These are phyloP conservation scores for Cryptosporidium parvum DNA, from an alignment of 169 alveolate genomes.

Conservation along the genomic window DNA sequence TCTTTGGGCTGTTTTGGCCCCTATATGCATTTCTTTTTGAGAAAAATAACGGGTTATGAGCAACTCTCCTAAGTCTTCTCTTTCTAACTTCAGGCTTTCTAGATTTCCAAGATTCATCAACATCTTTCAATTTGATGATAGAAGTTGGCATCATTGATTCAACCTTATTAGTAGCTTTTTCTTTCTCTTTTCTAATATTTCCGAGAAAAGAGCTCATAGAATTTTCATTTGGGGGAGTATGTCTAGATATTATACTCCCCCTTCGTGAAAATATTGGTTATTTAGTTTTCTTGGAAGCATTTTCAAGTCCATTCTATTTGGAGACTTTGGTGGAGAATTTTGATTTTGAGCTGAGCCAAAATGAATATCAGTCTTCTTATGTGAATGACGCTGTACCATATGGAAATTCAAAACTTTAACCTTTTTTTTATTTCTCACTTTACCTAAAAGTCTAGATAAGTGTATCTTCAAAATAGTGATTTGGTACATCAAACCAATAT, in stretches of 20 bases:
- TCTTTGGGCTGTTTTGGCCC: background rate
- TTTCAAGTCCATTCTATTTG: background rate
- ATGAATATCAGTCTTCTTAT: background rate
- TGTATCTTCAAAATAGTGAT: conserved; percentile 20
- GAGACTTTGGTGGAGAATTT: background rate
- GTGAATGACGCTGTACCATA: conserved; percentile 5
- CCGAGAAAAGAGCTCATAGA: conserved; percentile 10
- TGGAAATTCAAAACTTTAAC: background rate
- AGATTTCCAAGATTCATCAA: background rate
- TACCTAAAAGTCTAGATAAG: background rate
- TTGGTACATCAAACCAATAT: conserved; percentile 11
- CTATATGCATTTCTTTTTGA: background rate
- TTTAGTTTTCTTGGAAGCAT: background rate
- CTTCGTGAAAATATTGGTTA: conserved; percentile 6
- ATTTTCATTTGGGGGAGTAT: conserved; percentile 53
- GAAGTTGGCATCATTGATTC: background rate
- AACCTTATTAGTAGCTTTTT: too few species aligned
- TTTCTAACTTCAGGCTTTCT: background rate
- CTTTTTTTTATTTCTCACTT: background rate
- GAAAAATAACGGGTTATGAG: background rate
- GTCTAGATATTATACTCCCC: conserved; percentile 40
- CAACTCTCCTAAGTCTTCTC: background rate
- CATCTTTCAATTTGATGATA: background rate
- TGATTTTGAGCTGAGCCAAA: conserved; percentile 2
- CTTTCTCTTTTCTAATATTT: background rate